phyloP scores from a whole-genome alignment of 768 basidiomycete genomes.

The Rhizopogon vesiculosus region DNA sequence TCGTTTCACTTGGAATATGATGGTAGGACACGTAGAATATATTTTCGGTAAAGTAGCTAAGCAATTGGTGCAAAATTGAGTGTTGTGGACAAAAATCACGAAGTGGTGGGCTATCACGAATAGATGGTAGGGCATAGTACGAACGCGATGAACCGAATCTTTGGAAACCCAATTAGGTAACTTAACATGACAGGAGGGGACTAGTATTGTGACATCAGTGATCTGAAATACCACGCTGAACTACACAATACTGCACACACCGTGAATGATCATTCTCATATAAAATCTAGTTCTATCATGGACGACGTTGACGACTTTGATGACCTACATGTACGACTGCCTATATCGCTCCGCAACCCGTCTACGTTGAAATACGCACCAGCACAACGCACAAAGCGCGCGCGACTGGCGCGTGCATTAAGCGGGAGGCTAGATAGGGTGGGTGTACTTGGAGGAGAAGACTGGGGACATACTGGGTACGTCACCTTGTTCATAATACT shows the following conservation, averaged over 20 bases:
- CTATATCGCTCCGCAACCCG: background rate
- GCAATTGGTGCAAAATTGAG: too few species aligned
- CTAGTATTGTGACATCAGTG: too few species aligned
- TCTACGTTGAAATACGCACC: background rate
- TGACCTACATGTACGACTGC: background rate
- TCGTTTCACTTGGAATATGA: too few species aligned
- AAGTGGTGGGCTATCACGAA: too few species aligned
- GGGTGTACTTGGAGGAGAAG: slow-evolving; percentile 62
- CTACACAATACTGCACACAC: too few species aligned
- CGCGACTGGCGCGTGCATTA: slow-evolving; percentile 12
- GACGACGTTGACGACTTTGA: background rate
- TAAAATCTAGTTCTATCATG: background rate
- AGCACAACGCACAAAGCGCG: slow-evolving; percentile 2
- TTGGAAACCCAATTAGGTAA: background rate
- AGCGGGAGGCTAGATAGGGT: slow-evolving; percentile 51
- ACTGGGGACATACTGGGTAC: slow-evolving; percentile 67
- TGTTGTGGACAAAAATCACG: too few species aligned
- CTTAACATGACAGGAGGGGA: background rate
- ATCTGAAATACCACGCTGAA: too few species aligned
- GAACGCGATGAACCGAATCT: too few species aligned
- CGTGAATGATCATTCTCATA: background rate
- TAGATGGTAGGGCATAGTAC: too few species aligned
- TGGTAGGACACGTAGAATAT: too few species aligned
- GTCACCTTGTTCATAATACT: slow-evolving; percentile 6
- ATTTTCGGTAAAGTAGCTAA: too few species aligned